These are phyloP conservation scores for Gynostemma pentaphyllum DNA, from an alignment of 306 rosid genomes.

Conservation along the genomic window DNA sequence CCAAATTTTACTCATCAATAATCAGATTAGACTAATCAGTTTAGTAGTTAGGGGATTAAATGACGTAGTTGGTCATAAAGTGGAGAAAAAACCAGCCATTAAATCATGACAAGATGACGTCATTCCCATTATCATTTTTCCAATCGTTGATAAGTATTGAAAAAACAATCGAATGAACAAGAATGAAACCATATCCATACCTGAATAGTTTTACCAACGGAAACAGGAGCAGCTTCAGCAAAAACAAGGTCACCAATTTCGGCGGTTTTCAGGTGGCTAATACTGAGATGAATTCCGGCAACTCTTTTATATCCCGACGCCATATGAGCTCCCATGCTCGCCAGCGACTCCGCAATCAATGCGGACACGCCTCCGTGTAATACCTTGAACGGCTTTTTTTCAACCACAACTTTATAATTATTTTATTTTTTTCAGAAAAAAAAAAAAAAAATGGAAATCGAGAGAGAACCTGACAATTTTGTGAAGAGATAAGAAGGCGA, in stretches of 20 bases:
- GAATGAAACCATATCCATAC: constrained; percentile 7
- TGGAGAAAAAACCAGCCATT: no score
- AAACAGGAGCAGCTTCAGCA: constrained; percentile 65
- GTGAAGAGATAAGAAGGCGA: constrained; percentile 43
- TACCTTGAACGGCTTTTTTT: constrained; percentile 76
- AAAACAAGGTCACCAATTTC: constrained; percentile 48
- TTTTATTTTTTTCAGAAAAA: no score
- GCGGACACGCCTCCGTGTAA: constrained; percentile 98
- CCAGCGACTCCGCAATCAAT: constrained; percentile 67
- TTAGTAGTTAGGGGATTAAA: no score
- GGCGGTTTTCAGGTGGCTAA: constrained; percentile 68
- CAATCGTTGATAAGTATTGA: not conserved
- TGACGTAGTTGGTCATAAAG: not conserved
- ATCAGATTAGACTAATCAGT: no score
- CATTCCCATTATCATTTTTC: no score
- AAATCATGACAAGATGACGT: not conserved
- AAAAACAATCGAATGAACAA: not conserved
- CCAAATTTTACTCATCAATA: no score
- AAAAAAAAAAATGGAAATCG: not conserved
- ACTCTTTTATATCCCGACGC: constrained; percentile 73
- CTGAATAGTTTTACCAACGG: constrained; percentile 66
- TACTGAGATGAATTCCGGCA: constrained; percentile 86
- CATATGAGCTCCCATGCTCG: constrained; percentile 54
- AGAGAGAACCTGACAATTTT: constrained; percentile 18
- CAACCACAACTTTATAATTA: not conserved